Percentiles rank a stretch among this genome's conserved stretches.
phyloP scores from a whole-genome alignment of 768 basidiomycete species.

The Infundibulicybe gibba region DNA sequence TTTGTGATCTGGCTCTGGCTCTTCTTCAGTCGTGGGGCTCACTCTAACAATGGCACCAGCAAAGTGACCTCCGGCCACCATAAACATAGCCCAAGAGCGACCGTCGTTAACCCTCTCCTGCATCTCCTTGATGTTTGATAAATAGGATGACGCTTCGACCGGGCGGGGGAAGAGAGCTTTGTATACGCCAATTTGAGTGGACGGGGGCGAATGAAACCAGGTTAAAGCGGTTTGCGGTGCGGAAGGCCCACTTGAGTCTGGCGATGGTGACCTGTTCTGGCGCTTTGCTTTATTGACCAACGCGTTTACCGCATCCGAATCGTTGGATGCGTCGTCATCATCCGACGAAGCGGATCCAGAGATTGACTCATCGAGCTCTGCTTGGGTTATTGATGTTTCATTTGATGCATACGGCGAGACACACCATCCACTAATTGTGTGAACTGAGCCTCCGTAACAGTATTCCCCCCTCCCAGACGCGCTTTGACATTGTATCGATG shows the following conservation, averaged over 20 bases:
- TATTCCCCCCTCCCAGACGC: conserved; percentile 56
- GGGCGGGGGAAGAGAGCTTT: conserved; percentile 64
- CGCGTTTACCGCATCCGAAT: conserved; percentile 63
- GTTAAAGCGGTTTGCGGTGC: conserved; percentile 62
- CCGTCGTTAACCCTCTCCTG: conserved; percentile 52
- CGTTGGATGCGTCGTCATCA: conserved; percentile 47
- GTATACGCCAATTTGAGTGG: conserved; percentile 90
- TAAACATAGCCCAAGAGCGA: conserved; percentile 89
- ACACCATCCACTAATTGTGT: conserved; percentile 77
- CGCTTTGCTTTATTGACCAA: conserved; percentile 63
- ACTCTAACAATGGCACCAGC: conserved; percentile 87
- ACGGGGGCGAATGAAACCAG: conserved; percentile 89
- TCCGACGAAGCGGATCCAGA: conserved; percentile 77
- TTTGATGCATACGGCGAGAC: conserved; percentile 11
- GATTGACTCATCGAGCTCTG: conserved; percentile 81
- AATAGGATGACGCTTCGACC: conserved; percentile 40
- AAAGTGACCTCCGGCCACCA: conserved; percentile 98
- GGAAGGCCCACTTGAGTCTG: conserved; percentile 24
- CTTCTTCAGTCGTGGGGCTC: conserved; percentile 47
- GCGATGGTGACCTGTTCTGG: conserved; percentile 41
- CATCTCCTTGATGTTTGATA: conserved; percentile 62
- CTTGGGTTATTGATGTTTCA: conserved; percentile 1
- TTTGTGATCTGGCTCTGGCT: conserved; percentile 31
- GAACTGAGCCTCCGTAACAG: conserved; percentile 72
- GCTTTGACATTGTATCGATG: conserved; percentile 96